Conservation (phyloP, 2,329 filamentous ascomycete genomes). For the Exophiala lecanii-corni region DNA sequence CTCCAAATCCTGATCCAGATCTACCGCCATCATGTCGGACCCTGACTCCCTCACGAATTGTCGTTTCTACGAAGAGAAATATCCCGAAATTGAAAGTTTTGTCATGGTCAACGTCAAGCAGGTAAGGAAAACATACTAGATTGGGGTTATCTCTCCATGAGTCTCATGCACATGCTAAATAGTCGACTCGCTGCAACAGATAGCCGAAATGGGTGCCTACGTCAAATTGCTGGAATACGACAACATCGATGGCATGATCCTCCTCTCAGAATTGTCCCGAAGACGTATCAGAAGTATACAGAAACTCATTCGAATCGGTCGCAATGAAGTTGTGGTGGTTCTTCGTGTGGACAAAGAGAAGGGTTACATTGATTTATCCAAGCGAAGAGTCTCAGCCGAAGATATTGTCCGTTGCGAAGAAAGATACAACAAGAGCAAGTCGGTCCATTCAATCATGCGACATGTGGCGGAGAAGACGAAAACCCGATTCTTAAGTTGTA, state of each 20-base stretch:
- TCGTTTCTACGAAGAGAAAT: conserved; percentile 97
- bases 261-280: conserved; percentile 94
- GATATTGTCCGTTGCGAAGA: conserved; percentile 99
- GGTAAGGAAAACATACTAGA: conserved; percentile 55
- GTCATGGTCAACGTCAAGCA: conserved; percentile 99
- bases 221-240: conserved; percentile 99
- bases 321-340: conserved; percentile 97
- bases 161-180: no score
- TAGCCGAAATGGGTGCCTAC: conserved; percentile 99
- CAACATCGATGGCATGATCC: conserved; percentile 99
- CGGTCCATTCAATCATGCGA: conserved; percentile 98
- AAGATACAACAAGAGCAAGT: conserved; percentile 99
- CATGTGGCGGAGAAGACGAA: conserved; percentile 97
- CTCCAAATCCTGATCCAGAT: no score
- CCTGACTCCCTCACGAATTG: conserved; percentile 81
- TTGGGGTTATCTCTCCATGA: no score
- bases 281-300: conserved; percentile 98
- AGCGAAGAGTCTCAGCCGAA: conserved; percentile 94
- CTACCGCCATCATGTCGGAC: conserved; percentile 25
- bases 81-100: conserved; percentile 97
- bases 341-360: conserved; percentile 99
- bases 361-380: conserved; percentile 97
- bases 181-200: conserved; percentile 48
- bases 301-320: conserved; percentile 95
- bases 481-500: conserved; percentile 94